phyloP scores from a whole-genome alignment of 2,329 filamentous ascomycete genomes.

The Bipolaris oryzae region DNA sequence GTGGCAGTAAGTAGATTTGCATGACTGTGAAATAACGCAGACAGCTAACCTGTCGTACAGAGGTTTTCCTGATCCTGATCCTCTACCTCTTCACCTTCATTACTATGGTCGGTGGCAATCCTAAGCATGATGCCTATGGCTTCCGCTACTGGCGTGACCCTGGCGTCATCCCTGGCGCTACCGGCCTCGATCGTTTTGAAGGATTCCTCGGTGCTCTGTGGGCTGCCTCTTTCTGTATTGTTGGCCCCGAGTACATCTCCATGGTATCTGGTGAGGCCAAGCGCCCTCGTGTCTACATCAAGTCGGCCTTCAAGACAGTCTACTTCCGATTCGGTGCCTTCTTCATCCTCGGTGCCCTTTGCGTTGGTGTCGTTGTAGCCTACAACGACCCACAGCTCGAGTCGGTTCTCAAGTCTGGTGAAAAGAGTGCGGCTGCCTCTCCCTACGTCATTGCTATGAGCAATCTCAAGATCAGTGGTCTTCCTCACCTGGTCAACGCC shows the following conservation, averaged over 20 bases:
- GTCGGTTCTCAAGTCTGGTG: conserved; percentile 48
- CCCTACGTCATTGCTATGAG: conserved; percentile 69
- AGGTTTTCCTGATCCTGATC: conserved; percentile 55
- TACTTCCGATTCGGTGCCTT: conserved; percentile 55
- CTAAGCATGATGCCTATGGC: conserved; percentile 50
- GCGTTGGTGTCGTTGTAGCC: conserved; percentile 57
- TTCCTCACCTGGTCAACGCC: conserved; percentile 66
- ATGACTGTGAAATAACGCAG: background rate
- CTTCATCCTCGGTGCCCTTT: conserved; percentile 55
- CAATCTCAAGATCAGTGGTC: conserved; percentile 58
- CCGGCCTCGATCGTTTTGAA: conserved; percentile 40
- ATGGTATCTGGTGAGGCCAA: conserved; percentile 57
- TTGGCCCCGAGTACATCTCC: conserved; percentile 57
- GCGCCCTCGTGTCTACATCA: conserved; percentile 54
- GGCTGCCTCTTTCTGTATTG: conserved; percentile 55
- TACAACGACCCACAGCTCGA: conserved; percentile 75
- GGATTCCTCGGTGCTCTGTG: conserved; percentile 49
- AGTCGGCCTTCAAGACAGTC: conserved; percentile 56
- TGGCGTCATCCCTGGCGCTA: conserved; percentile 38
- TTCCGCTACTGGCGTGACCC: conserved; percentile 54
- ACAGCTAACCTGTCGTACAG: conserved; percentile 23
- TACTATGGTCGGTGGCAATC: conserved; percentile 55
- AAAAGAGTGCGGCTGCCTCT: conserved; percentile 59
- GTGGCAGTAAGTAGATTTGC: conserved; percentile 28
- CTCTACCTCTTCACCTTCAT: conserved; percentile 56